Evolutionary conservation across 345 rosid species (phyloP), one percentile per base, ranked within the genome.

Genomic region (Dipteronia dyeriana): DNA sequence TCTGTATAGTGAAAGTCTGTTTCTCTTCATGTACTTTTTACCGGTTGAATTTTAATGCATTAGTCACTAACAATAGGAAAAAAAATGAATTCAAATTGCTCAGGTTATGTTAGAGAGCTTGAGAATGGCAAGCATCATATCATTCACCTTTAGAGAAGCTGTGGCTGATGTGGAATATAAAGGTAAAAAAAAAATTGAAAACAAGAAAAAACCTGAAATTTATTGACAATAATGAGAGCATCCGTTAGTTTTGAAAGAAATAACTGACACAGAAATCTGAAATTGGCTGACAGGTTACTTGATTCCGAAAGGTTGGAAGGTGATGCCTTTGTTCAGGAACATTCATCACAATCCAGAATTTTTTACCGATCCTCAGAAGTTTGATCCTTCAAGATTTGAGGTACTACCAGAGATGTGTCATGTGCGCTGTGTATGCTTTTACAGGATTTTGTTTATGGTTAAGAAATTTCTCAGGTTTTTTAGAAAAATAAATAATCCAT

Each of bases 231-330:
- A 73, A 73, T 60, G 25, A 73, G 66, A 23, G 57, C 76, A 41
- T 8, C 45, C 9, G 8, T 8, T 41, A 41, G 45, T 39, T 73
- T 73, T 59, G 62, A 29, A 78, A 64, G 75, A 57, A 76, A 66
- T 67, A 72, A 23, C 9, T 41, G 17, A 65, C 72, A 71, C 14
- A 23, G 19, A 47, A 66, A 29, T 19, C 53, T 49, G 10, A 66
- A 38, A 57, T 43, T 49, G 57, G 17, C 38, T 73, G 49, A 71
- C 91, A 92, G 97, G 94, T 38, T 86, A 84, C 80, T 78, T 90
- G 65, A 92, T 92, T 81, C 97, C 97, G 0, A 92, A 89, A 77
- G 97, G 97, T 14, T 92, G 94, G 92, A 92, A 92, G 86, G 97
- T 89, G 64, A 83, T 92, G 91, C 97, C 97, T 74, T 81, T 89